Evolutionary conservation across 2,329 filamentous ascomycete species (phyloP), one percentile per base, ranked within the genome.

Genomic region (Cytospora schulzeri): DNA sequence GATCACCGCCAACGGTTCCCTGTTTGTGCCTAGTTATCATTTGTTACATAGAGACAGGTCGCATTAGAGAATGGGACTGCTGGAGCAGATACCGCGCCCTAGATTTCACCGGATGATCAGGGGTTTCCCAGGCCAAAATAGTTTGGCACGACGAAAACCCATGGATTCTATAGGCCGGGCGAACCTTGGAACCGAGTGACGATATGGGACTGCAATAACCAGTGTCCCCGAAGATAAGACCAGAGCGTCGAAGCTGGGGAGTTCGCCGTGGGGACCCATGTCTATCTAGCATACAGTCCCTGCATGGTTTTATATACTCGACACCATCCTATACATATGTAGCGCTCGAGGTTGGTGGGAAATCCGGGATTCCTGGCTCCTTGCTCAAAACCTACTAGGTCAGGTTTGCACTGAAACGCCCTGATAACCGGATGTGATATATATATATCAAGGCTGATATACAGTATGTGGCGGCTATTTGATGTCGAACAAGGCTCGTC

Each of bases 171-270:
- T 38, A 38, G 35, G 35, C 35, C 15, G 35, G 35, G 35, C 4
- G 15, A 19, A 17, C 35, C 35, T 12, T 12, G 35, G 15, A 19
- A 17, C 35, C 35, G 35, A 15, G 35, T 38, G 35, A 38, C 14
- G 8, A 38, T 15, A 38, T 38, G 35, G 35, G 3, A 38, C 35
- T 38, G 15, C 35, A 38, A 38, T 15, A 38, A 17, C 15, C 11
- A 48, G 45, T 55, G 48, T n/a, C 22, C 51, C 51, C 59, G 35
- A 61, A 61, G 51, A 61, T 61, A 61, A 35, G 59, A 61, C 59
- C 33, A 55, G 35, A 31, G 45, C 54, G 26, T 55, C 45, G 51
- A 61, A 53, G 48, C 31, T 11, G 14, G 12, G 2, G 12, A 35
- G 8, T 35, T 38, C 51, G 59, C 41, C 59, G 35, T 61, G 59